Conservation (phyloP, 2,329 filamentous ascomycete genomes). For the Gnomoniopsis smithogilvyi region DNA sequence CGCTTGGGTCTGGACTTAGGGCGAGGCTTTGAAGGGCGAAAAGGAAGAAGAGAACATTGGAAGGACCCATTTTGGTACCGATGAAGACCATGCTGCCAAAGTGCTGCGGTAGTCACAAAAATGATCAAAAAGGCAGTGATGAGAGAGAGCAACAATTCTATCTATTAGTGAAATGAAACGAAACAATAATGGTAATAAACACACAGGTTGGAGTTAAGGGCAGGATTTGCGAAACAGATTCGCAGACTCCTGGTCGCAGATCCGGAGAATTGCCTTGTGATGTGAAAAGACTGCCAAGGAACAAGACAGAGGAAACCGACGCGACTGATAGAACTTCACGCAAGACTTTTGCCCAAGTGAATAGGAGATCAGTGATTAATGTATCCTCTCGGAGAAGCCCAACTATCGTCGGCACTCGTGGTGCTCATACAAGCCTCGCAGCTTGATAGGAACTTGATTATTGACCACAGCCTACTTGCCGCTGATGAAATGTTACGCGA, state of each 20-base stretch:
- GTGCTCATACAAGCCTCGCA: neutral
- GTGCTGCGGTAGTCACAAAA: neutral
- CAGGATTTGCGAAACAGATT: conserved; percentile 11
- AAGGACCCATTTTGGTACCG: neutral
- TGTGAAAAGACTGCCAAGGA: neutral
- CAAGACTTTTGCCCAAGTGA: neutral
- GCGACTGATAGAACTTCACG: neutral
- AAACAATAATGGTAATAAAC: neutral
- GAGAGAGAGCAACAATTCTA: no score
- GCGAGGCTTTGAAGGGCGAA: conserved; percentile 5
- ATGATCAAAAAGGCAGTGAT: neutral
- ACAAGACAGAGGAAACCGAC: neutral
- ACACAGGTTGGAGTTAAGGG: neutral
- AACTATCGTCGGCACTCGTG: neutral
- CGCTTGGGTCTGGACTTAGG: neutral
- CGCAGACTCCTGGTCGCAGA: conserved; percentile 16
- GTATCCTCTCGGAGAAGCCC: neutral
- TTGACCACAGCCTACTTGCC: neutral
- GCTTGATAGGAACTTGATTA: neutral
- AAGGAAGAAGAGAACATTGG: conserved; percentile 1
- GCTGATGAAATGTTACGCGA: neutral
- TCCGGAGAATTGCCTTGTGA: neutral
- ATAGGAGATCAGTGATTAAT: neutral
- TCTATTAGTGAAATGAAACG: neutral
- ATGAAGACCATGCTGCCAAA: conserved; percentile 3